Conservation (phyloP, 2,329 filamentous ascomycete genomes). For the Pseudocercospora macadamiae region DNA sequence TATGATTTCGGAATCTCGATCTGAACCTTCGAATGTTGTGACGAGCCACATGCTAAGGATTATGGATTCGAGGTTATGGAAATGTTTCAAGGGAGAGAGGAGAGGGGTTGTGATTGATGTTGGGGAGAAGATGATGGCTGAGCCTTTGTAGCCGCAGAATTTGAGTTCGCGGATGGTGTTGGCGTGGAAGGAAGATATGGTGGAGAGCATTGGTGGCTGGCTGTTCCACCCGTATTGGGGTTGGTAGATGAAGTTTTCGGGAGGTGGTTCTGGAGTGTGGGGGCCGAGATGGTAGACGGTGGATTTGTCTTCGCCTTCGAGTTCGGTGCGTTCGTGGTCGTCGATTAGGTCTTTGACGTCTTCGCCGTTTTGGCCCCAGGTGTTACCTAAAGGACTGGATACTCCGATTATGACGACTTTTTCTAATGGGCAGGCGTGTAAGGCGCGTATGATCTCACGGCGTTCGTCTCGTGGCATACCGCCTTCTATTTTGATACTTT, state of each 20-base stretch:
- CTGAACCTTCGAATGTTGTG: conserved; percentile 42
- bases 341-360: conserved; percentile 32
- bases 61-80: conserved; percentile 46
- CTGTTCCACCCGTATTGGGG: conserved; percentile 47
- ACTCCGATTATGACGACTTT: conserved; percentile 53
- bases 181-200: conserved; percentile 46
- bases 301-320: conserved; percentile 39
- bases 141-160: conserved; percentile 52
- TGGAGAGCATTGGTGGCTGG: conserved; percentile 45
- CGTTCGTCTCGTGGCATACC: conserved; percentile 52
- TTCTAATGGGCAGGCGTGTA: conserved; percentile 45
- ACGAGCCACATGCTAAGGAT: conserved; percentile 48
- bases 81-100: conserved; percentile 45
- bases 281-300: conserved; percentile 32
- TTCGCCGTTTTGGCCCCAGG: conserved; percentile 45
- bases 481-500: conserved; percentile 52
- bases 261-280: conserved; percentile 19
- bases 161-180: conserved; percentile 49
- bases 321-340: conserved; percentile 26
- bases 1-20: conserved; percentile 49
- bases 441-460: conserved; percentile 48
- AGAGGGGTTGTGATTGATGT: conserved; percentile 44
- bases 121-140: conserved; percentile 43
- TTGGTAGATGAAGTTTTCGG: conserved; percentile 36
- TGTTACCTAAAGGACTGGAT: conserved; percentile 48